A percentile compares a stretch with the other conserved stretches of the same genome.
Conservation (phyloP, 805 yeast genomes). For the Saccharomycopsis schoenii region DNA sequence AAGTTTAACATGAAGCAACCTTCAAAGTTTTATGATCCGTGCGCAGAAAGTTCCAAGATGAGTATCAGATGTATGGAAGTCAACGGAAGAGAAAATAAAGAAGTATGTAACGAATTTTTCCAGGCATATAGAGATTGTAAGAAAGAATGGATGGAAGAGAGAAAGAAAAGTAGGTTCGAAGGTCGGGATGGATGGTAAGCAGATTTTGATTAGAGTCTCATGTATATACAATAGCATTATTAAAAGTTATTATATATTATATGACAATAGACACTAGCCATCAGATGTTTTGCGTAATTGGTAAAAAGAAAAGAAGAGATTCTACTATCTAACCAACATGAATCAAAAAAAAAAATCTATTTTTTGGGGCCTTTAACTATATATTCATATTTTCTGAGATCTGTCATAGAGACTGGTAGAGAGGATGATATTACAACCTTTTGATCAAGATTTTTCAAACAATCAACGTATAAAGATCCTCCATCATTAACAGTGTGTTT, state of each 20-base stretch:
- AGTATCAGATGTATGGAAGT: slow-evolving; percentile 75
- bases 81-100: slow-evolving; percentile 56
- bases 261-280: background rate
- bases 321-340: no score
- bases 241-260: background rate
- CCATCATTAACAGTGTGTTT: slow-evolving; percentile 39
- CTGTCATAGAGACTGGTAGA: background rate
- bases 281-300: background rate
- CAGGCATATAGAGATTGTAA: slow-evolving; percentile 91
- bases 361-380: background rate
- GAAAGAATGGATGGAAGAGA: slow-evolving; percentile 51
- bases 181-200: slow-evolving; percentile 8
- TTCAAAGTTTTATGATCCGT: slow-evolving; percentile 84
- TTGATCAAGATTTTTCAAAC: slow-evolving; percentile 32
- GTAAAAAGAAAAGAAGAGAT: background rate
- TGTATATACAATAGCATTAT: background rate
- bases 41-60: slow-evolving; percentile 82
- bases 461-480: slow-evolving; percentile 37
- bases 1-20: slow-evolving; percentile 68
- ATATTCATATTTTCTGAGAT: background rate
- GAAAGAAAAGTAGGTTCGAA: slow-evolving; percentile 21
- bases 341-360: background rate
- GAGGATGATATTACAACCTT: slow-evolving; percentile 33
- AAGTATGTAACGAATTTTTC: slow-evolving; percentile 68
- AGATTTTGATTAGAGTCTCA: no score